phyloP scores from a whole-genome alignment of 495 filamentous ascomycete genomes.

The Emericellopsis terricola region DNA sequence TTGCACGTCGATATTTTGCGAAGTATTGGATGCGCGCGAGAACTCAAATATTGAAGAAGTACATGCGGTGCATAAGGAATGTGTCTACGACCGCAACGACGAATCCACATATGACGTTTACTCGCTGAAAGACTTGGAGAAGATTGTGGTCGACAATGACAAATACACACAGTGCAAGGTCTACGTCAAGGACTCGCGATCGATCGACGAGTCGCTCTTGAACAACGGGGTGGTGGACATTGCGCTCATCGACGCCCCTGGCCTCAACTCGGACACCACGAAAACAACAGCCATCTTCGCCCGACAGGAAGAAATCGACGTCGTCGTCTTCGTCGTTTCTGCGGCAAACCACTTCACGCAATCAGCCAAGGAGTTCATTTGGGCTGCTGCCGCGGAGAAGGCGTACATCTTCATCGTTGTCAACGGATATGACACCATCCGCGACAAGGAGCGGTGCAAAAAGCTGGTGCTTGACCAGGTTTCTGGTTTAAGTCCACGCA shows the following conservation, averaged over 20 bases:
- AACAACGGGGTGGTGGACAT: slow-evolving; percentile 98
- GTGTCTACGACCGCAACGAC: slow-evolving; percentile 69
- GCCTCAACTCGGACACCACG: slow-evolving; percentile 83
- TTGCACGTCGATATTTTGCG: slow-evolving; percentile 98
- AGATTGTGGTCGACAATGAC: slow-evolving; percentile 73
- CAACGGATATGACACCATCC: slow-evolving; percentile 89
- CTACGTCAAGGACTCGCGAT: slow-evolving; percentile 80
- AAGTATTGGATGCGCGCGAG: slow-evolving; percentile 81
- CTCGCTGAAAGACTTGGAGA: slow-evolving; percentile 55
- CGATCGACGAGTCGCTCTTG: slow-evolving; percentile 82
- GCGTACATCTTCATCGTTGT: slow-evolving; percentile 99
- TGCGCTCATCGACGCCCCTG: slow-evolving; percentile 89
- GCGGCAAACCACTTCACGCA: slow-evolving; percentile 95
- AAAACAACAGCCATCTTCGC: slow-evolving; percentile 97
- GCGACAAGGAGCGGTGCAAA: slow-evolving; percentile 65
- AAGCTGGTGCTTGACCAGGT: slow-evolving; percentile 89
- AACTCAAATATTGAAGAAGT: slow-evolving; percentile 87
- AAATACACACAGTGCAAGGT: slow-evolving; percentile 91
- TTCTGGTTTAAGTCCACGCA: slow-evolving; percentile 63
- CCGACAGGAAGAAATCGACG: slow-evolving; percentile 94
- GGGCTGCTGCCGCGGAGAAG: slow-evolving; percentile 88
- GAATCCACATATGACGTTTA: slow-evolving; percentile 88
- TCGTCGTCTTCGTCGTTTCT: slow-evolving; percentile 95
- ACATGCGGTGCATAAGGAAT: slow-evolving; percentile 75
- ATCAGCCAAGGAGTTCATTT: slow-evolving; percentile 91